Base-by-base conservation (phyloP, 805 yeast species). In the Metschnikowia hibisci region DNA sequence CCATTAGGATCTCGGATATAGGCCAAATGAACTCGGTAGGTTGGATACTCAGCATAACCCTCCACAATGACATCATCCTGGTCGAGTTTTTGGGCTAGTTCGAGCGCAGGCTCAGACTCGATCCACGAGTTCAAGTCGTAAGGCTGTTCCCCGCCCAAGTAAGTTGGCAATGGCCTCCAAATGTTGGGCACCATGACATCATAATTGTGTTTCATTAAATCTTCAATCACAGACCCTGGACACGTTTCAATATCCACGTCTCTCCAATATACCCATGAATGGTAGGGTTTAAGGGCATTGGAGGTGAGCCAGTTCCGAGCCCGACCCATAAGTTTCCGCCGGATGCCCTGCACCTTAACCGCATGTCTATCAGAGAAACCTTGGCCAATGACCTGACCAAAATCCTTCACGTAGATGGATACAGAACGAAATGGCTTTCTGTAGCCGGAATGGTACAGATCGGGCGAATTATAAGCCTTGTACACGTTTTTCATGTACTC, bases 121-220 rank as follows among this genome's bases (percentile, higher is more conserved):
- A 87, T 78, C 99, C 99, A 93, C 11, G 97, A 87, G 66, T 93
- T 93, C 59, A 93, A 77, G 65, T 93, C 99, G 62, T 93, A 93
- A 1, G 98, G 89, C 64, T 93, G 99, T 60, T 87, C 95, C 51
- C 80, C 78, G 14, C 93, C 95, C 49, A 93, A 76, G 66, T 90
- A 93, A 35, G 82, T 84, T 2, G 99, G 99, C 48, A 93, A 73
- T 2, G 98, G 99, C 55, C 99, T 76, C 99, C 99, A 93, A 27
- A 93, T 96, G 58, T 93, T 88, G 23, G 88, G 95, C 31, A 84
- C 82, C 61, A 86, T 72, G 12, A 86, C 84, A 57, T 86, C 95
- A 57, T 73, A 82, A 50, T 77, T 76, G 43, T 64, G 69, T 49
- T 76, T 73, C 91, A 86, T 85, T 64, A 86, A 68, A 56, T 77